phyloP scores from a whole-genome alignment of 2,329 filamentous ascomycete species.

The Diplodia seriata region DNA sequence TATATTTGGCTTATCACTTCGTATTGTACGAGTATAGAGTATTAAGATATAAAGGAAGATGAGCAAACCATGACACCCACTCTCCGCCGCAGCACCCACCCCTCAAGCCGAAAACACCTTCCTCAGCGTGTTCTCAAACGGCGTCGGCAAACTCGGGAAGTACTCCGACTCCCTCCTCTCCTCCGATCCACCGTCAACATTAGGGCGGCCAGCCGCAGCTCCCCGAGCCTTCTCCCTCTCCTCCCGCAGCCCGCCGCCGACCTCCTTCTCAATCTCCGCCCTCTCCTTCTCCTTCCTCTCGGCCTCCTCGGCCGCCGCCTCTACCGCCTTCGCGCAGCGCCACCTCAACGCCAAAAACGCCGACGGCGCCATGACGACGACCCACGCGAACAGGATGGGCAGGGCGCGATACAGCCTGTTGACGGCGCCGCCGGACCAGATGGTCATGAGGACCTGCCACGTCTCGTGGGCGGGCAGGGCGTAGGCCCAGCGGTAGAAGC shows the following conservation, averaged over 20 bases:
- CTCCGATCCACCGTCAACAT: not conserved
- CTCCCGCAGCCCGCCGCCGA: not conserved
- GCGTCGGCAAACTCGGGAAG: not conserved
- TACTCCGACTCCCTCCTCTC: conserved; percentile 4
- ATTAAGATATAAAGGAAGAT: not conserved
- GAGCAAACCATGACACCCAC: not conserved
- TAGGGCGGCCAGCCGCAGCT: not conserved
- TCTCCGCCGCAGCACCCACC: not conserved
- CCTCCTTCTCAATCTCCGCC: conserved; percentile 5
- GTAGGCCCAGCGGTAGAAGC: conserved; percentile 50
- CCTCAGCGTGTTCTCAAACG: conserved; percentile 12
- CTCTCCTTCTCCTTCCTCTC: not conserved
- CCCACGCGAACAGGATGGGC: conserved; percentile 54
- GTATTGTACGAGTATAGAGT: not conserved
- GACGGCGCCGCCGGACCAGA: conserved; percentile 54
- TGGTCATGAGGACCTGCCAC: conserved; percentile 49
- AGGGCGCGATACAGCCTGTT: conserved; percentile 50
- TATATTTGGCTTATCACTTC: not conserved
- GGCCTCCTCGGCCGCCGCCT: conserved; percentile 1
- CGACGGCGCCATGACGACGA: conserved; percentile 37
- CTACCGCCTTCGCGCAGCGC: conserved; percentile 8
- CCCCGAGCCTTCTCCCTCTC: not conserved
- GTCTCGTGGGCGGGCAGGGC: conserved; percentile 49
- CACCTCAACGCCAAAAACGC: not conserved
- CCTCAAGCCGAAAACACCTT: conserved; percentile 8